phyloP scores from a whole-genome alignment of 352 stramenopile genomes.

The Phytophthora kernoviae region DNA sequence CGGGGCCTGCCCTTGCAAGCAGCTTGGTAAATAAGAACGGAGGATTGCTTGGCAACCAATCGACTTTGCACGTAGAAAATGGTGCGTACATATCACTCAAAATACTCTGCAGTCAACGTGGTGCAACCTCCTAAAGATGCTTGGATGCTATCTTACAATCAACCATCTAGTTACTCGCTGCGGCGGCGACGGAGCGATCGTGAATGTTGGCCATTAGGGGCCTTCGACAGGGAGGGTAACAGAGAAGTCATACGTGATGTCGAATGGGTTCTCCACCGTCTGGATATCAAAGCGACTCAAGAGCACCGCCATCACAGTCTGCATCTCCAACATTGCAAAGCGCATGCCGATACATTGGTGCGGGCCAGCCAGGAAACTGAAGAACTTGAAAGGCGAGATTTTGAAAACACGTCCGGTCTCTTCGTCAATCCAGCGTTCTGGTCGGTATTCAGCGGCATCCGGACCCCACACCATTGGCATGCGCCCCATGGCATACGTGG shows the following conservation, averaged over 20 bases:
- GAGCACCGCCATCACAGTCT: constrained; percentile 42
- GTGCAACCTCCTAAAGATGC: too few species aligned
- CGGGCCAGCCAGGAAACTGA: constrained; percentile 56
- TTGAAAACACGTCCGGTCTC: constrained; percentile 27
- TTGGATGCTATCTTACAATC: too few species aligned
- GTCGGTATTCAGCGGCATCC: constrained; percentile 46
- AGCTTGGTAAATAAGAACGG: background rate
- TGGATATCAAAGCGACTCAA: constrained; percentile 43
- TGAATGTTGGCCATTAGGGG: constrained; percentile 29
- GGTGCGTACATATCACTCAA: too few species aligned
- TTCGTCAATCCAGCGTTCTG: constrained; percentile 54
- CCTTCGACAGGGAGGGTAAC: constrained; percentile 45
- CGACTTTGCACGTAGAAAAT: background rate
- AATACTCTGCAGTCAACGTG: too few species aligned
- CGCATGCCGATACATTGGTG: constrained; percentile 57
- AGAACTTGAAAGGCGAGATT: constrained; percentile 55
- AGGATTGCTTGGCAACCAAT: background rate
- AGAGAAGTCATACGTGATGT: constrained; percentile 48
- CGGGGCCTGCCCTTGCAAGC: background rate
- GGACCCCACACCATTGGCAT: constrained; percentile 45
- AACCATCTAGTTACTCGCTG: constrained; percentile 14
- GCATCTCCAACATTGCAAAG: constrained; percentile 58
- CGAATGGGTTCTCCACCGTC: constrained; percentile 38
- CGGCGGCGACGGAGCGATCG: constrained; percentile 8
- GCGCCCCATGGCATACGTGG: constrained; percentile 52